A percentile compares a stretch with the other conserved stretches of the same genome.
Evolutionary conservation across 495 filamentous ascomycete species (phyloP).

Genomic region (Annulohypoxylon nitens): DNA sequence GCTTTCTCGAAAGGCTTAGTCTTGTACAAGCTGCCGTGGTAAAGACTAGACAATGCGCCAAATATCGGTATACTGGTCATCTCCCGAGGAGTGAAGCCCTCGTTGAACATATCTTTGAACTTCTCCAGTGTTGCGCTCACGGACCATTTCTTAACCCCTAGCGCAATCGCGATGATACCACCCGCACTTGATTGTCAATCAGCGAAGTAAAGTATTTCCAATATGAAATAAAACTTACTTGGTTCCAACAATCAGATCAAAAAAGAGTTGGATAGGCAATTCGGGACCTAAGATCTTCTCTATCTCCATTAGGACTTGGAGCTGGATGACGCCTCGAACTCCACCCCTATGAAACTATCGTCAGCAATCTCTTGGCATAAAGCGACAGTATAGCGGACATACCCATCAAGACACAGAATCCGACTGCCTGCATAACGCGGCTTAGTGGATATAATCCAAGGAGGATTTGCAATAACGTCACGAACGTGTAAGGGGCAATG

Average conservation of each 20-base stretch:
- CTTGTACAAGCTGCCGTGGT: slow-evolving; percentile 59
- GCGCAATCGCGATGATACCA: slow-evolving; percentile 68
- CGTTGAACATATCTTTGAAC: slow-evolving; percentile 57
- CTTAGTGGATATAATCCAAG: slow-evolving; percentile 58
- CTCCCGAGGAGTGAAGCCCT: slow-evolving; percentile 61
- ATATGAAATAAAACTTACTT: slow-evolving; percentile 53
- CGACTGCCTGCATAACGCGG: slow-evolving; percentile 63
- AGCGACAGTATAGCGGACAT: not conserved
- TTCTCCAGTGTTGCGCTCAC: slow-evolving; percentile 58
- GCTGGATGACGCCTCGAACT: slow-evolving; percentile 62
- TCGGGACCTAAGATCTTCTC: slow-evolving; percentile 56
- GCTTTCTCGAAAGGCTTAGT: slow-evolving; percentile 55
- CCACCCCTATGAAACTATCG: slow-evolving; percentile 55
- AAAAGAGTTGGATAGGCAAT: slow-evolving; percentile 59
- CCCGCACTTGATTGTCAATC: slow-evolving; percentile 58
- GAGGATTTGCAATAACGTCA: slow-evolving; percentile 47
- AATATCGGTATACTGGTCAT: slow-evolving; percentile 54
- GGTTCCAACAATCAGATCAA: slow-evolving; percentile 67
- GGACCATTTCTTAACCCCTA: slow-evolving; percentile 64
- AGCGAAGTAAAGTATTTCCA: slow-evolving; percentile 1
- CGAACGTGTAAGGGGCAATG: slow-evolving; percentile 54
- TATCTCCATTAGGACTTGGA: slow-evolving; percentile 60
- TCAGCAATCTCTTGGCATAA: slow-evolving; percentile 5
- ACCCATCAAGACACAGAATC: slow-evolving; percentile 70
- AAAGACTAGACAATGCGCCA: slow-evolving; percentile 51